phyloP scores from a whole-genome alignment of 768 basidiomycete species.

The Rhizopogon roseolus region DNA sequence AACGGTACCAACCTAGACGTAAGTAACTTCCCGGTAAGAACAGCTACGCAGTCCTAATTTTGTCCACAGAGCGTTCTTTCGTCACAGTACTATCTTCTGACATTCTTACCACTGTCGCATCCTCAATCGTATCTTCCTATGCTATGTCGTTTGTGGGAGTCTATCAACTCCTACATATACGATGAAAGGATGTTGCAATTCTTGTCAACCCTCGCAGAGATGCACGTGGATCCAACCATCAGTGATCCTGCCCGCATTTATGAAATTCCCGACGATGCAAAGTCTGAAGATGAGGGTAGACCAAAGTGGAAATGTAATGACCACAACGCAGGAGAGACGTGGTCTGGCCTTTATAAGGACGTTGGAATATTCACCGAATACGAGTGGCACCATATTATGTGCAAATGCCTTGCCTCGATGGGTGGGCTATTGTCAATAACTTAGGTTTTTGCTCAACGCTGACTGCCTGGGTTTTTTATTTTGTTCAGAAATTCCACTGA shows the following conservation, averaged over 20 bases:
- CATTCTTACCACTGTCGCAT: slow-evolving; percentile 81
- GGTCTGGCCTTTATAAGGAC: slow-evolving; percentile 48
- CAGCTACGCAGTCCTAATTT: slow-evolving; percentile 33
- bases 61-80: slow-evolving; percentile 76
- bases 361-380: slow-evolving; percentile 81
- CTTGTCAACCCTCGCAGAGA: slow-evolving; percentile 68
- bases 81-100: slow-evolving; percentile 80
- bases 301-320: slow-evolving; percentile 48
- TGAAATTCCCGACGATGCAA: slow-evolving; percentile 59
- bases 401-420: slow-evolving; percentile 82
- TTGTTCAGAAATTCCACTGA: slow-evolving; percentile 59
- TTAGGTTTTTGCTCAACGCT: neutral
- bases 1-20: slow-evolving; percentile 75
- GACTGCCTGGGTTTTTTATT: slow-evolving; percentile 3
- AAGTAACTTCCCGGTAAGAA: slow-evolving; percentile 22
- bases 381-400: slow-evolving; percentile 85
- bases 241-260: slow-evolving; percentile 69
- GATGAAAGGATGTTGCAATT: slow-evolving; percentile 89
- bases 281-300: slow-evolving; percentile 56
- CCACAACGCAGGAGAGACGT: slow-evolving; percentile 34
- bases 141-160: slow-evolving; percentile 85
- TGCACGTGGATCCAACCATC: slow-evolving; percentile 67
- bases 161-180: slow-evolving; percentile 83
- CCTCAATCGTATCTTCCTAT: slow-evolving; percentile 81
- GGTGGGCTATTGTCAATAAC: slow-evolving; percentile 41